A percentile compares a stretch with the other conserved stretches of the same genome.
These are phyloP conservation scores for Lentinula guzmanii DNA, from an alignment of 768 basidiomycete genomes.

Conservation along the genomic window DNA sequence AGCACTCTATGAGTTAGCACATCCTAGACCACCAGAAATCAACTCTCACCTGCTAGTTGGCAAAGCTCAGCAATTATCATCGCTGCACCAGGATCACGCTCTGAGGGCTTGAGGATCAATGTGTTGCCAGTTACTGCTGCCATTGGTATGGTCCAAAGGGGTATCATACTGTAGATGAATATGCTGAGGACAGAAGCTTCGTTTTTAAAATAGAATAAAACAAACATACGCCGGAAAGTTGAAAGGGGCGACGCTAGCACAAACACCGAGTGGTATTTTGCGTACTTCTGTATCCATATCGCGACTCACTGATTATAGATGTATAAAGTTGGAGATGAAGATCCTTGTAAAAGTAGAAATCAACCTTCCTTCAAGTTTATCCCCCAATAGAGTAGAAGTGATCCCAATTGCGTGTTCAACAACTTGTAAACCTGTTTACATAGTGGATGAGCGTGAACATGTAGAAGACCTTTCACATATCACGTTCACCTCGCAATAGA, in stretches of 20 bases:
- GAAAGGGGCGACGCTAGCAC: slow-evolving; percentile 76
- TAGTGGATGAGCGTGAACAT: background rate
- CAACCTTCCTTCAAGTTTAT: slow-evolving; percentile 95
- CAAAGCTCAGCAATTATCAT: slow-evolving; percentile 98
- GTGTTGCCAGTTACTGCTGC: slow-evolving; percentile 90
- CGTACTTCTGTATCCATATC: slow-evolving; percentile 96
- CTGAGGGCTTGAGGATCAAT: slow-evolving; percentile 90
- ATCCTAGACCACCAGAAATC: background rate
- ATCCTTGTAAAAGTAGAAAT: background rate
- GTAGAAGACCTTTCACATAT: background rate
- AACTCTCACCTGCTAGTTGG: slow-evolving; percentile 64
- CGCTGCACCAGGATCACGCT: slow-evolving; percentile 94
- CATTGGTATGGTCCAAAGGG: slow-evolving; percentile 92
- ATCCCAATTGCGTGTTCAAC: slow-evolving; percentile 77
- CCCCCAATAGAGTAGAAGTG: slow-evolving; percentile 81
- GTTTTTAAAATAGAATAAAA: background rate
- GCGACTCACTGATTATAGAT: slow-evolving; percentile 57
- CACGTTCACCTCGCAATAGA: slow-evolving; percentile 56
- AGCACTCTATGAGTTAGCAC: background rate
- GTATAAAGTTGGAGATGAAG: background rate
- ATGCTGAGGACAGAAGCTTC: background rate
- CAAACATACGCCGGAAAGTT: slow-evolving; percentile 77
- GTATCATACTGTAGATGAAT: slow-evolving; percentile 71
- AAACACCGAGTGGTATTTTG: slow-evolving; percentile 76
- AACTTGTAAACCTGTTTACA: slow-evolving; percentile 66